Evolutionary conservation across 2,329 filamentous ascomycete species (phyloP).

Genomic region (Alternaria viburni): DNA sequence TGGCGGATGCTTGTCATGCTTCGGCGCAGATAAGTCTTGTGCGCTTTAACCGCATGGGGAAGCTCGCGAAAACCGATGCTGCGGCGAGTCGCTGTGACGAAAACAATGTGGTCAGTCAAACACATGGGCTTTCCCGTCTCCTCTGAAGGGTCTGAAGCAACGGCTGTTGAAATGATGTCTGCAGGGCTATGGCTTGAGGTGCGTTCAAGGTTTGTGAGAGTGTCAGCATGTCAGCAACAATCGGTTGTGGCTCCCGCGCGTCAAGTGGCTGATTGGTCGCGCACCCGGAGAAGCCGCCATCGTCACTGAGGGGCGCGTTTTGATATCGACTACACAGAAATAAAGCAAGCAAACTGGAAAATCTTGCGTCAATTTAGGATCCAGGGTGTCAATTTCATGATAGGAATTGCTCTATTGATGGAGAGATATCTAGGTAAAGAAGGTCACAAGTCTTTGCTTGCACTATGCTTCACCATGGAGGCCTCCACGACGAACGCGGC

Average conservation of each 20-base stretch:
- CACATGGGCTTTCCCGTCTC: background rate
- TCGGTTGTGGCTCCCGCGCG: background rate
- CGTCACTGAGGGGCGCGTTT: background rate
- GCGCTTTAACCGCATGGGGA: conserved; percentile 23
- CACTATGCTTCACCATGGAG: background rate
- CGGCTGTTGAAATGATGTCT: background rate
- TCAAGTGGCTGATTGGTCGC: background rate
- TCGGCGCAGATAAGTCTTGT: conserved; percentile 22
- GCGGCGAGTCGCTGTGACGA: background rate
- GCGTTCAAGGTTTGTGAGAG: background rate
- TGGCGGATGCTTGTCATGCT: conserved; percentile 30
- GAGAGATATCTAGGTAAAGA: background rate
- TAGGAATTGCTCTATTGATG: background rate
- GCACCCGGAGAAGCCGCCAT: background rate
- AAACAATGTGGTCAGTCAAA: background rate
- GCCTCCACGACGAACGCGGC: conserved; percentile 15
- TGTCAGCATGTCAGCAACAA: background rate
- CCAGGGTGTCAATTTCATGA: background rate
- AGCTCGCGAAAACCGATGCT: conserved; percentile 12
- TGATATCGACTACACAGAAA: background rate
- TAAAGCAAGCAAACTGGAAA: background rate
- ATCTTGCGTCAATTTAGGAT: background rate
- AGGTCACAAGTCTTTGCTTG: background rate
- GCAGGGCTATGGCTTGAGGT: background rate
- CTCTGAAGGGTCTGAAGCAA: background rate